A percentile compares a stretch with the other conserved stretches of the same genome.
phyloP scores from a whole-genome alignment of 495 filamentous ascomycete species.

The Penicillium canariense region DNA sequence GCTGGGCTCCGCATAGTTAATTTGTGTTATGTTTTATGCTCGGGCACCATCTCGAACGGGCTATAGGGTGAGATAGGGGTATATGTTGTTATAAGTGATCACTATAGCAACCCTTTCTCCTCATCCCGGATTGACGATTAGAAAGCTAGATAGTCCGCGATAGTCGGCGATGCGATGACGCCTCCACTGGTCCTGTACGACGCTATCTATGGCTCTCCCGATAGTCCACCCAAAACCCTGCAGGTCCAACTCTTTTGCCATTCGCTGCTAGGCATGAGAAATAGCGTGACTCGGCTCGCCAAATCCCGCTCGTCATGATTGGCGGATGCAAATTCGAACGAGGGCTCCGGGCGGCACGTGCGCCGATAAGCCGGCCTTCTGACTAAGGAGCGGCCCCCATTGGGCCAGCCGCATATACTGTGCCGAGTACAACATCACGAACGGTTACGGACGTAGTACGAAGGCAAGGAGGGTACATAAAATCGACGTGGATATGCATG shows the following conservation, averaged over 20 bases:
- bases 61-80: too few relatives aligned
- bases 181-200: too few relatives aligned
- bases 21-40: too few relatives aligned
- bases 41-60: too few relatives aligned
- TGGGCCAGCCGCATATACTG: conserved; percentile 1
- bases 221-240: too few relatives aligned
- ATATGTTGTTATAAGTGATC: background rate
- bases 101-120: background rate
- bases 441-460: too few relatives aligned
- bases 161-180: too few relatives aligned
- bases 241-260: background rate
- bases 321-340: background rate
- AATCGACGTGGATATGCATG: background rate
- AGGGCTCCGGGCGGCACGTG: conserved; percentile 13
- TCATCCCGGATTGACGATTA: background rate
- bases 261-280: background rate
- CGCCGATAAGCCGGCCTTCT: background rate
- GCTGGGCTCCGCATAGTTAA: too few relatives aligned
- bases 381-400: conserved; percentile 3
- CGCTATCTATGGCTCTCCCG: too few relatives aligned
- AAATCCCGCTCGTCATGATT: conserved; percentile 10
- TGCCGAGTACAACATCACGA: too few relatives aligned
- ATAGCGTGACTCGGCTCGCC: conserved; percentile 21
- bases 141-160: background rate
- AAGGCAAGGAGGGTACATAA: background rate